Percentiles rank a stretch among this genome's conserved stretches.
phyloP scores from a whole-genome alignment of 257 asterid species.

The Gentiana macrophylla region DNA sequence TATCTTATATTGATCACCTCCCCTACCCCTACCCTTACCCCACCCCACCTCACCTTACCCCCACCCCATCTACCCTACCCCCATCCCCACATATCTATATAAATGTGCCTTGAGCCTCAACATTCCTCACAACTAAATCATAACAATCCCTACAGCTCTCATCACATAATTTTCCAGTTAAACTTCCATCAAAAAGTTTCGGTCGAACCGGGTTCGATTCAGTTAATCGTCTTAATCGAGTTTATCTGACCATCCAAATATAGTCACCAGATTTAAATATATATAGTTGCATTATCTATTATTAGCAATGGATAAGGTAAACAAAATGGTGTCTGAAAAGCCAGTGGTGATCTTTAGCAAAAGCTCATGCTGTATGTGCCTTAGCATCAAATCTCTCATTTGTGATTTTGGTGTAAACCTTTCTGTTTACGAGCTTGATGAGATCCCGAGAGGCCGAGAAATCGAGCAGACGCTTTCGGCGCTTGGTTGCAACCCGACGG shows the following conservation, averaged over 20 bases:
- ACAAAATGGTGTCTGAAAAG: conserved; percentile 52
- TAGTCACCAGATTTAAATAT: not conserved
- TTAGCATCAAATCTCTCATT: conserved; percentile 54
- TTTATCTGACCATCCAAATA: too few species aligned
- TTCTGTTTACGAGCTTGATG: conserved; percentile 56
- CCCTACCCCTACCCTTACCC: too few species aligned
- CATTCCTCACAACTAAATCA: conserved; percentile 31
- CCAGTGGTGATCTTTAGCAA: conserved; percentile 78
- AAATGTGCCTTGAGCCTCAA: conserved; percentile 18
- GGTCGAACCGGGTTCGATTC: not conserved
- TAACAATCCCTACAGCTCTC: not conserved
- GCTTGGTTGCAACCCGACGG: conserved; percentile 40
- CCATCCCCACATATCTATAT: conserved; percentile 23
- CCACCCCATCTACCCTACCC: conserved; percentile 2
- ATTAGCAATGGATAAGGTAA: conserved; percentile 47
- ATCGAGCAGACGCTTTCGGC: conserved; percentile 57
- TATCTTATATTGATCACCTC: too few species aligned
- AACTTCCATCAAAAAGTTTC: not conserved
- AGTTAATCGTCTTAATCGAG: too few species aligned
- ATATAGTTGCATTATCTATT: not conserved
- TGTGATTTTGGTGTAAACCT: conserved; percentile 59
- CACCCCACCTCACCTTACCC: too few species aligned
- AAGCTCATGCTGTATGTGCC: conserved; percentile 59
- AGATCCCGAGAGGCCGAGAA: conserved; percentile 45
- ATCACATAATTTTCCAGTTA: not conserved